Evolutionary conservation across 306 rosid species (phyloP), one percentile per base, ranked within the genome.

Genomic region (Inga oerstediana): DNA sequence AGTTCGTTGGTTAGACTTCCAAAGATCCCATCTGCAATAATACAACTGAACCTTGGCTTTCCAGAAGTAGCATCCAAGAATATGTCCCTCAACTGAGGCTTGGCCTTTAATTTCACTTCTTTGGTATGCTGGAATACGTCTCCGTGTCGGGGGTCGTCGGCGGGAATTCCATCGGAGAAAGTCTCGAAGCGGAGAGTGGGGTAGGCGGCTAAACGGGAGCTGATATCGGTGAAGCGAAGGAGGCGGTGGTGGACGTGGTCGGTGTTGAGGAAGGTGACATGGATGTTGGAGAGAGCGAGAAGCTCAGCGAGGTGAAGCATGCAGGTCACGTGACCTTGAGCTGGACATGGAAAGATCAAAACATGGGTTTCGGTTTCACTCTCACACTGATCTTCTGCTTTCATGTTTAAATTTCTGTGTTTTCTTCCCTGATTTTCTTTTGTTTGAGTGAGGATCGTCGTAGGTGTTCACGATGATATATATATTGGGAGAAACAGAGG

Each of bases 251-350:
- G 30, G 64, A 58, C 7, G 64, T 20, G 64, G 4, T 58, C 30
- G 0, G 64, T 58, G 64, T 58, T 58, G 30, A 58, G 64, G 22
- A n/a, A 20, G 64, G 64, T n/a, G 30, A 58, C 64, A 8, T 20
- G 64, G 4, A 58, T 8, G 64, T 58, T 15, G 64, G 30, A 58
- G 8, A 58, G 64, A 19, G 3, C 30, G 11, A 58, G 64, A 58
- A 58, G 64, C 27, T 58, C 30, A 0, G 64, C 64, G 0, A 58
- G 64, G n/a, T 58, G 64, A n/a, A 58, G 64, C 64, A 58, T 58
- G 51, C 81, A n/a, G 74, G 74, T 77, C 10, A 88, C 81, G 51
- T 82, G 88, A 44, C 90, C 86, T 49, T 85, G 87, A 2, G 24
- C 49, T 17, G 87, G 87, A 0, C 74, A 16, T 0, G 90, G 88